Evolutionary conservation across 352 stramenopile species (phyloP).

Genomic region (Aphanomyces astaci): DNA sequence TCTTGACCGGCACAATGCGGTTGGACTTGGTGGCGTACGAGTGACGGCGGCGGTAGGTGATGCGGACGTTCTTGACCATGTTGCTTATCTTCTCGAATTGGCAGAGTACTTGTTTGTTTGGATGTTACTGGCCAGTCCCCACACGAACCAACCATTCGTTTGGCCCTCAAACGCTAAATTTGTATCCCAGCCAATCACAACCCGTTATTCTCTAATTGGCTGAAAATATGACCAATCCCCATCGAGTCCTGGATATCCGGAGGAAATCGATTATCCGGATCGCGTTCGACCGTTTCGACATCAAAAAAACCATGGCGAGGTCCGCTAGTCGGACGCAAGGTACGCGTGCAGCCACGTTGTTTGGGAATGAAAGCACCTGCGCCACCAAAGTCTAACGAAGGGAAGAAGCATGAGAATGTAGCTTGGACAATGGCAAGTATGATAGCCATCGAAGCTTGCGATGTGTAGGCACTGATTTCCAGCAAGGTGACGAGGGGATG

Average conservation of each 20-base stretch:
- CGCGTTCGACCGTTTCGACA: too few relatives aligned
- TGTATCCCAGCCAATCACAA: slow-evolving; percentile 17
- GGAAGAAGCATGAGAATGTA: neutral
- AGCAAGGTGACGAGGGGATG: too few relatives aligned
- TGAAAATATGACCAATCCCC: neutral
- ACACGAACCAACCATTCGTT: slow-evolving; percentile 25
- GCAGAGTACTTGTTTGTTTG: slow-evolving; percentile 11
- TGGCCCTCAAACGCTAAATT: neutral
- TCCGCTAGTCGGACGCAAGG: too few relatives aligned
- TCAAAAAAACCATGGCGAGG: too few relatives aligned
- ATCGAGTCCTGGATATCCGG: neutral
- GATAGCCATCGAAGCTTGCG: neutral
- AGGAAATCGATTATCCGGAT: neutral
- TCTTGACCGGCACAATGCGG: slow-evolving; percentile 91
- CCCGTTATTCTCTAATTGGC: neutral
- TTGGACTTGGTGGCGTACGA: slow-evolving; percentile 96
- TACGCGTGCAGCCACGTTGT: too few relatives aligned
- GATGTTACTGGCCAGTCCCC: slow-evolving; percentile 17
- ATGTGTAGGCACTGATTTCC: neutral
- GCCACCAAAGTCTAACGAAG: neutral
- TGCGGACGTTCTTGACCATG: slow-evolving; percentile 92
- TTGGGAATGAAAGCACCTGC: too few relatives aligned
- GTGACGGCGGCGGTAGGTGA: slow-evolving; percentile 93
- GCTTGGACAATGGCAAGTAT: neutral
- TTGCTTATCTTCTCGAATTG: slow-evolving; percentile 32